Conservation (phyloP, 2,329 filamentous ascomycete species). For the Scedosporium aurantiacum region DNA sequence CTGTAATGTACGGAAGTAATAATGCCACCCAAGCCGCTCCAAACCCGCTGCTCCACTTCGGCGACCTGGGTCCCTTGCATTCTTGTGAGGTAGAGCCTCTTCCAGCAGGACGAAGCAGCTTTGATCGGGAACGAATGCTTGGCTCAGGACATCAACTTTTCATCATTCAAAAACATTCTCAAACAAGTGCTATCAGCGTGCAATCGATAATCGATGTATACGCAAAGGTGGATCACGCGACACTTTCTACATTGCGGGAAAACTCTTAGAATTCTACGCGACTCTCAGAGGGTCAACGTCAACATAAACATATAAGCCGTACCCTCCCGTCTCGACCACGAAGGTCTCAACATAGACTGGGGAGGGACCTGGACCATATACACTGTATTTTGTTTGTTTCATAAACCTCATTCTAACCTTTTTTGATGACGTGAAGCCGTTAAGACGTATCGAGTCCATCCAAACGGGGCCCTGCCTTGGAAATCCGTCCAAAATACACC, state of each 20-base stretch:
- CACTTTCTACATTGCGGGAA: background rate
- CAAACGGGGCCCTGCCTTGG: background rate
- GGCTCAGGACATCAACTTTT: background rate
- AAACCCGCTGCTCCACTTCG: background rate
- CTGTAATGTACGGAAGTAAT: background rate
- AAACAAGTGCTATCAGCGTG: background rate
- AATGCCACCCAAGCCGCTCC: background rate
- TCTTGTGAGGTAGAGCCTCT: background rate
- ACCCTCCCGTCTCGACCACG: background rate
- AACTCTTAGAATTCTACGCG: background rate
- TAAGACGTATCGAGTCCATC: background rate
- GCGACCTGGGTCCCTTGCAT: background rate
- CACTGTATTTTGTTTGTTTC: constrained; percentile 1
- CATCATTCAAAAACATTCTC: background rate
- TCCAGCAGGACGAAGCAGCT: too few species aligned
- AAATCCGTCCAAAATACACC: background rate
- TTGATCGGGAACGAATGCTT: background rate
- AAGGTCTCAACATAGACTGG: background rate
- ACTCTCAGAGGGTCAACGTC: background rate
- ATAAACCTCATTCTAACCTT: constrained; percentile 5
- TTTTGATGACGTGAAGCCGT: constrained; percentile 3
- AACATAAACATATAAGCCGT: background rate
- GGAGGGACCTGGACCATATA: background rate
- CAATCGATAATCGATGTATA: background rate
- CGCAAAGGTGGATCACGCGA: background rate